These are phyloP conservation scores for Colletotrichum tropicicola DNA, from an alignment of 2,329 filamentous ascomycete species.

Conservation along the genomic window DNA sequence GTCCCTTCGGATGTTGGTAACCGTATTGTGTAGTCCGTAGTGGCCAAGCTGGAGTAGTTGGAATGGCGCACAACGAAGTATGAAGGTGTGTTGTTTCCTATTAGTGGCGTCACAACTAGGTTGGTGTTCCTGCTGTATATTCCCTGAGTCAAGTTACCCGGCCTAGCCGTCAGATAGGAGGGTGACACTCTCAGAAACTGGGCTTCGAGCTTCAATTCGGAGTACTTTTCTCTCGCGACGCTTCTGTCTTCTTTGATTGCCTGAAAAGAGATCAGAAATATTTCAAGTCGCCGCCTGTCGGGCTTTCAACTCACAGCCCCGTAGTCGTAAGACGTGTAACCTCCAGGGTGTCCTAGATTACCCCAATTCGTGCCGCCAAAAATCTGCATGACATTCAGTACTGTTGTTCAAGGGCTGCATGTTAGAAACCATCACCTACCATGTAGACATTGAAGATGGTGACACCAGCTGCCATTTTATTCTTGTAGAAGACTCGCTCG, in stretches of 20 bases:
- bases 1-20: constrained; percentile 61
- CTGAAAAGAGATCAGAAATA: constrained; percentile 35
- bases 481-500: constrained; percentile 83
- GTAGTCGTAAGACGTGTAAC: constrained; percentile 68
- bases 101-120: constrained; percentile 69
- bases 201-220: constrained; percentile 78
- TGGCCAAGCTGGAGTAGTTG: constrained; percentile 66
- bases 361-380: constrained; percentile 88
- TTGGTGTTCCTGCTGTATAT: constrained; percentile 60
- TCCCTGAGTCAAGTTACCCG: constrained; percentile 58
- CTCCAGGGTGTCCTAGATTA: constrained; percentile 75
- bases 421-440: constrained; percentile 51
- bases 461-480: constrained; percentile 71
- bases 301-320: constrained; percentile 46
- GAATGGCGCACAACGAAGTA: constrained; percentile 76
- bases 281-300: accelerated
- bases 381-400: constrained; percentile 42
- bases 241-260: constrained; percentile 74
- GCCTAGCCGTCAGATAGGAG: constrained; percentile 69
- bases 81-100: constrained; percentile 59
- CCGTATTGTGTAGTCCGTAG: constrained; percentile 70
- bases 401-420: background rate
- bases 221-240: constrained; percentile 78
- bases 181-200: constrained; percentile 80
- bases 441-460: constrained; percentile 80